Conservation (phyloP, 2,329 filamentous ascomycete species). For the Alternaria infectoria region DNA sequence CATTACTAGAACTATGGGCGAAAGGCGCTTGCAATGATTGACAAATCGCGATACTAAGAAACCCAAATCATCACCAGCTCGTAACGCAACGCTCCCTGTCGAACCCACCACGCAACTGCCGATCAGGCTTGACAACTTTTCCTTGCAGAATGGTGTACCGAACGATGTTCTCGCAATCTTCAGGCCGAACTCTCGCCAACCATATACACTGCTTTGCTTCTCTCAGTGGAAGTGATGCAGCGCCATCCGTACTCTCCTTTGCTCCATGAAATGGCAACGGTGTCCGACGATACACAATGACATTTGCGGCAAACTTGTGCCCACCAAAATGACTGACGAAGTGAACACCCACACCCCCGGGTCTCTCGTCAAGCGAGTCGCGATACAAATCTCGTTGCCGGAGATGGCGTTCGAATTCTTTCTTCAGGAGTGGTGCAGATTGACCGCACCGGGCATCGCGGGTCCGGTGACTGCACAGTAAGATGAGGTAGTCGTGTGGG, state of each 20-base stretch:
- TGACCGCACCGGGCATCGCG: not conserved
- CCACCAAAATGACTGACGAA: not conserved
- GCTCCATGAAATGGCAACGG: not conserved
- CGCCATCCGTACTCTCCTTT: not conserved
- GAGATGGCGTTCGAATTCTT: not conserved
- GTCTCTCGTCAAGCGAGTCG: not conserved
- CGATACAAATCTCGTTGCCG: not conserved
- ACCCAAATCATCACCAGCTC: not conserved
- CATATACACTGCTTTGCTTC: not conserved
- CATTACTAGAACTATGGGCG: not conserved
- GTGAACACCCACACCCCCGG: not conserved
- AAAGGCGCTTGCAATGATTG: not conserved
- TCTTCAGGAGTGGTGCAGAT: not conserved
- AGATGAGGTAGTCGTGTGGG: not conserved
- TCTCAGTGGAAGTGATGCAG: not conserved
- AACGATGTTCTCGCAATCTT: not conserved
- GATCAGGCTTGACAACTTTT: not conserved
- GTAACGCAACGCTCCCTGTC: not conserved
- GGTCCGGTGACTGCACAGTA: not conserved
- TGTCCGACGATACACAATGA: not conserved
- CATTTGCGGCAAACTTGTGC: not conserved
- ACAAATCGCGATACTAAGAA: not conserved
- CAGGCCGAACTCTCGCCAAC: not conserved
- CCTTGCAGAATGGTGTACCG: not conserved
- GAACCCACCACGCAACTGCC: not conserved